Evolutionary conservation across 1,139 yeast genomes (phyloP).

Genomic region (Debaryomyces fabryi): DNA sequence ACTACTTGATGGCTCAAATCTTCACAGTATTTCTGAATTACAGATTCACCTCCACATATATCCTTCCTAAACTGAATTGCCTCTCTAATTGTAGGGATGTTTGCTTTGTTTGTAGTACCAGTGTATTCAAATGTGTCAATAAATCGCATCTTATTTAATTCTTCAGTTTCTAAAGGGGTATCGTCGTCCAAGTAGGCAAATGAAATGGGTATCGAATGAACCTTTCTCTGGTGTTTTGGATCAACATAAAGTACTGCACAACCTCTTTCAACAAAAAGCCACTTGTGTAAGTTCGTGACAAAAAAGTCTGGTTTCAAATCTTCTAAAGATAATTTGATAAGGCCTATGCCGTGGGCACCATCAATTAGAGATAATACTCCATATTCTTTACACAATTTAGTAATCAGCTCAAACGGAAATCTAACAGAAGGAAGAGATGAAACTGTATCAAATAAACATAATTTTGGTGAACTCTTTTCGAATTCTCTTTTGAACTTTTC

Average conservation of each 20-base stretch:
- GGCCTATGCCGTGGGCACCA: constrained; percentile 73
- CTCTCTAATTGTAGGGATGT: constrained; percentile 24
- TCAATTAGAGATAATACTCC: constrained; percentile 60
- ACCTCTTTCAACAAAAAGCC: constrained; percentile 63
- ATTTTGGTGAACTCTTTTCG: constrained; percentile 25
- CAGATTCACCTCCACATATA: constrained; percentile 64
- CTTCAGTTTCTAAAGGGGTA: constrained; percentile 25
- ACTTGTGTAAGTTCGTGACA: constrained; percentile 67
- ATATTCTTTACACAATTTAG: constrained; percentile 48
- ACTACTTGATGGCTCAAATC: constrained; percentile 49
- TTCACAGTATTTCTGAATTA: constrained; percentile 50
- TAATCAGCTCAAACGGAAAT: constrained; percentile 57
- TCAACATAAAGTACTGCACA: constrained; percentile 63
- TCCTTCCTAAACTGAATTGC: constrained; percentile 56
- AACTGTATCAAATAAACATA: constrained; percentile 62
- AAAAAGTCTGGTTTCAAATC: constrained; percentile 60
- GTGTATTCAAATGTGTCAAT: constrained; percentile 38
- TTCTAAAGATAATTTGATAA: constrained; percentile 44
- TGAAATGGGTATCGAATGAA: constrained; percentile 65
- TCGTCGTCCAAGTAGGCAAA: constrained; percentile 40
- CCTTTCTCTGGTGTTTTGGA: constrained; percentile 48
- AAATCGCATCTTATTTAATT: constrained; percentile 31
- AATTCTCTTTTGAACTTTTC: constrained; percentile 38
- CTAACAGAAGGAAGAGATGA: constrained; percentile 65
- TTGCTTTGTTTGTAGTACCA: constrained; percentile 40